Conservation (phyloP, 2,329 filamentous ascomycete genomes). For the Thermothelomyces thermophilus region DNA sequence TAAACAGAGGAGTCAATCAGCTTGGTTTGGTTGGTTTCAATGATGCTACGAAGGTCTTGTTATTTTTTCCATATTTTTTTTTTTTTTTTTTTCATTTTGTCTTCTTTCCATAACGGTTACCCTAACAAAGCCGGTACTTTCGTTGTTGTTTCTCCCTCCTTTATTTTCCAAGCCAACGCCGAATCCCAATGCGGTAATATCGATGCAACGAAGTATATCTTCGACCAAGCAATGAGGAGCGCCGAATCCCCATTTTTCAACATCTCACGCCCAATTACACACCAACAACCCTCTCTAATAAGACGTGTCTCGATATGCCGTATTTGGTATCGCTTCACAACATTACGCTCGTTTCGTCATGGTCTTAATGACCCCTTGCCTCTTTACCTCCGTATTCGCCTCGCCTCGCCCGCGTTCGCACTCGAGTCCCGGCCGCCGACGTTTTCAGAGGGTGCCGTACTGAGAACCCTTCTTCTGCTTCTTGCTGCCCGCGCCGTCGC, state of each 20-base stretch:
- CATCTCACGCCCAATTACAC: neutral
- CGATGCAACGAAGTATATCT: neutral
- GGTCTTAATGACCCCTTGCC: too few relatives aligned
- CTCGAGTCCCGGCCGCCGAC: too few relatives aligned
- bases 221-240: too few relatives aligned
- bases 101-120: neutral
- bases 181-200: neutral
- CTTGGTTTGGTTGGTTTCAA: too few relatives aligned
- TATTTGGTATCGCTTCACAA: neutral
- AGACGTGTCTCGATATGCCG: neutral
- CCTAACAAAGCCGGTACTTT: neutral
- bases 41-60: too few relatives aligned
- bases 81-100: neutral
- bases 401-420: too few relatives aligned
- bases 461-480: neutral
- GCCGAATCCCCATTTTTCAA: too few relatives aligned
- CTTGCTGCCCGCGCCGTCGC: neutral
- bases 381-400: too few relatives aligned
- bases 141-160: neutral
- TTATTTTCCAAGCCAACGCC: conserved; percentile 1
- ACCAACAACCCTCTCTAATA: neutral
- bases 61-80: too few relatives aligned
- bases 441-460: conserved; percentile 7
- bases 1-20: too few relatives aligned
- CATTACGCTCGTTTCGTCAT: neutral